Evolutionary conservation across 2,329 filamentous ascomycete genomes (phyloP), one percentile per base, ranked within the genome.

Genomic region (Fusarium xylarioides): DNA sequence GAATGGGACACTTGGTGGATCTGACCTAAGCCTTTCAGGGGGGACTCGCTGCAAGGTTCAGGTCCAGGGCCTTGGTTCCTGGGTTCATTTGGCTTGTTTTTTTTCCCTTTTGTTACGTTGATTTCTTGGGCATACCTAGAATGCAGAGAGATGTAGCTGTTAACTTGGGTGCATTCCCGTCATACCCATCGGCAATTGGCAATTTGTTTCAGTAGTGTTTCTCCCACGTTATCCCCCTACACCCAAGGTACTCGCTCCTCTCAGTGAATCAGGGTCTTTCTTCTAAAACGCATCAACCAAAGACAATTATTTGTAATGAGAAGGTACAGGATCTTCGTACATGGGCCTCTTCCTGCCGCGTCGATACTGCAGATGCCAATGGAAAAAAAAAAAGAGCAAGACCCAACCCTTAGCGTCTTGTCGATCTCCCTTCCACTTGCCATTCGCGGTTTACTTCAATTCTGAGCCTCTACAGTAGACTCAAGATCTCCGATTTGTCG

Each of bases 361-460:
- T 58, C 57, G 61, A 71, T 57, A 53, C 60, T 65, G 37, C 58
- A 57, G 62, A 76, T 75, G 49, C 64, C 58, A 73, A 71, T 76
- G 63, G 66, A 57, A 62, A 37, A 28, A 62, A 37, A 28, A 28
- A 40, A 59, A 56, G 26, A 57, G 66, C 65, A 70, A 71, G 61
- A 73, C 52, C 50, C 57, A 74, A 54, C 54, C 66, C 65, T 74
- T 76, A 76, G 76, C 68, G 76, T 66, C 73, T 66, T 52, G 63
- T 71, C 59, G 73, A 74, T 76, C 72, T 77, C 70, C 66, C 58
- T 71, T 57, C 47, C 54, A 47, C 42, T 63, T 73, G 60, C 68
- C 71, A 47, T 63, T 63, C 65, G 68, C 35, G 56, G 68, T 55
- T 58, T 66, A 50, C 63, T 69, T 61, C 59, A 63, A 52, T 43